Base-by-base conservation (phyloP, 2,329 filamentous ascomycete genomes). In the Dactylellina haptotyla region DNA sequence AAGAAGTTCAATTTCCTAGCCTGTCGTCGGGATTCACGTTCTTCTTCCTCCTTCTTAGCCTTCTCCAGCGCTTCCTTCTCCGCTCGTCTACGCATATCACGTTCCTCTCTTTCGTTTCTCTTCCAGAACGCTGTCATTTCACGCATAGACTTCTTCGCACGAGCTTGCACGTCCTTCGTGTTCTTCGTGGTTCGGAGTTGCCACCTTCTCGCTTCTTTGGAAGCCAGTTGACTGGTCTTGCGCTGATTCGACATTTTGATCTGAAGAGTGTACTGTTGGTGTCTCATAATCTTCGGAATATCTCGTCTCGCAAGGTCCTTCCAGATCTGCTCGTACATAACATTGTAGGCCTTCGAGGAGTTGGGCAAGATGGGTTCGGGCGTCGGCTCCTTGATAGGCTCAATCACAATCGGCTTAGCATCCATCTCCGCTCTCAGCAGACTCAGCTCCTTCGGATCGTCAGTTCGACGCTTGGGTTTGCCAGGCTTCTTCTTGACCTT, bases 81-180 rank as follows among this genome's bases (percentile, higher is more conserved):
- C 3, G 95, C 95, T 58, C 93, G 89, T 83, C 97, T 96, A 77
- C 95, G 89, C 76, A 96, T 85, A 80, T 99, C 95, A 73, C 95
- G 91, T 80, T 99, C 95, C 80, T 99, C 95, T 59, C 94, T 90
- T 81, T 99, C 95, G 80, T 99, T 99, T 66, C 94, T 90, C 83
- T 98, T 98, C 95, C 95, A 99, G 86, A 98, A 99, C 67, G 91
- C 89, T 87, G 97, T 95, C 95, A 99, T 99, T 82, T 99, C 95
- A 80, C 95, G 89, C 95, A 99, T 99, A 71, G 94, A 94, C 77
- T 95, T 90, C 85, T 99, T 99, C 69, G 95, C 95, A 51, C 95
- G 89, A 43, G 95, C 95, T 80, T 98, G 95, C 2, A 96, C 91
- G 81, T 99, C 95, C 81, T 99, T 99, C 81, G 91, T 95, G 79